A percentile compares a stretch with the other conserved stretches of the same genome.
Conservation (phyloP, 2,329 filamentous ascomycete genomes). For the Zasmidium angulare region DNA sequence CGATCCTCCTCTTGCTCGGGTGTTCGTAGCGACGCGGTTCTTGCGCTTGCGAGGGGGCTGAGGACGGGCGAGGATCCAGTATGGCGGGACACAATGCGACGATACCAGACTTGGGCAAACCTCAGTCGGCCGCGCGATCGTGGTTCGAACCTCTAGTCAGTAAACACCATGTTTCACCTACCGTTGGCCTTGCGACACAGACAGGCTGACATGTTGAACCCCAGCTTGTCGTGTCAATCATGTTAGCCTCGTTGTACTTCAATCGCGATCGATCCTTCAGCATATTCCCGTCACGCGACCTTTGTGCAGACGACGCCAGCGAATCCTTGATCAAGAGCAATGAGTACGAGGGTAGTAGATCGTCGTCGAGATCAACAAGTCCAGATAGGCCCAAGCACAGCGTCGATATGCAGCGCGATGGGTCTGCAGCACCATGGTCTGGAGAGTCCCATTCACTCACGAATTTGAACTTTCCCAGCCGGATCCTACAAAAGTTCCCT, state of each 20-base stretch:
- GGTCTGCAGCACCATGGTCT: conserved; percentile 45
- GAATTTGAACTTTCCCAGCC: conserved; percentile 54
- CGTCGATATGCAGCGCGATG: conserved; percentile 51
- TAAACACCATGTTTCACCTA: not conserved
- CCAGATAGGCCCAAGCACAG: conserved; percentile 46
- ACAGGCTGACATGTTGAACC: conserved; percentile 11
- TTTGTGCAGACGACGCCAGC: conserved; percentile 13
- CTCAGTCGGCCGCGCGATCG: conserved; percentile 26
- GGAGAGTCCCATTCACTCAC: not conserved
- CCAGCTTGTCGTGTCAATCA: conserved; percentile 45
- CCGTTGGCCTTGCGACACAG: not conserved
- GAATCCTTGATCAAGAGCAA: conserved; percentile 23
- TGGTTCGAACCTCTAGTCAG: conserved; percentile 31
- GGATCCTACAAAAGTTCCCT: conserved; percentile 65
- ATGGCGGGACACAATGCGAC: not conserved
- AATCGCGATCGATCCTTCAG: conserved; percentile 42
- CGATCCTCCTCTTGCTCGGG: not conserved
- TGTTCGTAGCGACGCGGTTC: not conserved
- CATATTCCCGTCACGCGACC: conserved; percentile 18
- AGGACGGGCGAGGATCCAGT: not conserved
- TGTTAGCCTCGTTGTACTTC: conserved; percentile 42
- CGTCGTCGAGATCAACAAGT: conserved; percentile 29
- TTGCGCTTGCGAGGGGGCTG: not conserved
- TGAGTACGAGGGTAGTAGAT: conserved; percentile 17
- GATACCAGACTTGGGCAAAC: conserved; percentile 22